Evolutionary conservation across 1,284 basidiomycete genomes (phyloP), one percentile per base, ranked within the genome.

Genomic region (Xerocomus minutiporus): DNA sequence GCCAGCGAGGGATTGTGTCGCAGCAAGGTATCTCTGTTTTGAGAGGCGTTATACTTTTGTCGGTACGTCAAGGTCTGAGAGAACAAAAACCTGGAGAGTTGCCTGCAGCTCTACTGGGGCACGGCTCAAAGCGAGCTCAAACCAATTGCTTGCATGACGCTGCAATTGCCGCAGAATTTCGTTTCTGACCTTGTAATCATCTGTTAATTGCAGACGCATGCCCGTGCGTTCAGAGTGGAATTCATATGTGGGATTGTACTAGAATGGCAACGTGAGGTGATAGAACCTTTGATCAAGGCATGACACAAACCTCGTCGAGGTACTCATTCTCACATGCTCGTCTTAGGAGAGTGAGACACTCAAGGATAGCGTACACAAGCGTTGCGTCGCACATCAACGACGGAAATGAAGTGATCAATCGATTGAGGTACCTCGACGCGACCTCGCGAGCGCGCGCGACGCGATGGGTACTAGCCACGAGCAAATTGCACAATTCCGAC

Each of bases 101-200:
- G 93, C 89, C 62, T 96, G 92, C 51, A 98, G 74, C 71, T 97
- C 95, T 62, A 95, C 82, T 0, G 96, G 97, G 8, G 95, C 93
- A 20, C 93, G 82, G 9, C 83, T 83, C 47, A 98, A 76, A 3
- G 92, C 91, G 35, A 93, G 73, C 51, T 88, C 84, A 51, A 99
- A 86, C 91, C 95, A 98, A 29, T 69, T 77, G 54, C 82, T 83
- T 7, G 92, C 83, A 59, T 90, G 85, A 12, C 78, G 75, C 58
- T 91, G 82, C 46, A 97, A 70, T 55, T 87, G 82, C 20, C 78
- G 76, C 2, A 95, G 78, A 60, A 97, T 91, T 46, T 94, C 86
- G 60, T 93, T 91, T 48, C 97, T 84, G 35, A 88, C 83, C 56
- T 79, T 75, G 66, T 96, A 98, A 68, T 88, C 88, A 67, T 98